phyloP scores from a whole-genome alignment of 768 basidiomycete species.

The Coprinopsis sp. region DNA sequence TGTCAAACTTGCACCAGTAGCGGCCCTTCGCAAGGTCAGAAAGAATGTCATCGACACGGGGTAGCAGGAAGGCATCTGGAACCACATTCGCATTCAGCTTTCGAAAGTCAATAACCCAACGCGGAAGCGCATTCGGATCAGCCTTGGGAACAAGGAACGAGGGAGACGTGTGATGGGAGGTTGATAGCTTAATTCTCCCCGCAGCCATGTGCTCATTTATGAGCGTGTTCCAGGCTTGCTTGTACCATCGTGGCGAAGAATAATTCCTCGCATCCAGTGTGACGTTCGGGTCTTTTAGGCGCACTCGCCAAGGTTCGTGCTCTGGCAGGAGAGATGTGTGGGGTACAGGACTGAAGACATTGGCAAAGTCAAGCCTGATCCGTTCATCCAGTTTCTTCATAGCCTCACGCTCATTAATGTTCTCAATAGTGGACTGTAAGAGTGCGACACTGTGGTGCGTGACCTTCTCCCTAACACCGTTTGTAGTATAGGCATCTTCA shows the following conservation, averaged over 20 bases:
- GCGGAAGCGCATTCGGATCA: constrained; percentile 21
- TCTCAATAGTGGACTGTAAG: no score
- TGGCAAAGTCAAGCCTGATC: constrained; percentile 13
- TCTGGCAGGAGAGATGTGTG: constrained; percentile 22
- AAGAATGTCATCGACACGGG: constrained; percentile 26
- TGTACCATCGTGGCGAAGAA: constrained; percentile 19
- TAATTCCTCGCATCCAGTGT: constrained; percentile 12
- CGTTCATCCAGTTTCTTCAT: not conserved
- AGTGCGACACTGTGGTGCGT: no score
- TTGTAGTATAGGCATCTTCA: no score
- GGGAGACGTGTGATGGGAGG: constrained; percentile 23
- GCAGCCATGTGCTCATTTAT: constrained; percentile 28
- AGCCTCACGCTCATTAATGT: not conserved
- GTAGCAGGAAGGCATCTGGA: constrained; percentile 25
- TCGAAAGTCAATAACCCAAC: constrained; percentile 33
- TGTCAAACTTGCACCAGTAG: constrained; percentile 24
- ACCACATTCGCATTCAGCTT: constrained; percentile 28
- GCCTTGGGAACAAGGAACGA: constrained; percentile 35
- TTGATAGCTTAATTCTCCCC: constrained; percentile 24
- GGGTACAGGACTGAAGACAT: constrained; percentile 24
- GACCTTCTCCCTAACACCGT: no score
- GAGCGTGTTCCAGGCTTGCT: constrained; percentile 23
- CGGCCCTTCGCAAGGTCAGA: constrained; percentile 29
- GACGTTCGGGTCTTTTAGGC: constrained; percentile 24
- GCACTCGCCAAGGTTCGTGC: constrained; percentile 17